phyloP scores from a whole-genome alignment of 139 green algal species.

The Astrephomene gubernaculifera region DNA sequence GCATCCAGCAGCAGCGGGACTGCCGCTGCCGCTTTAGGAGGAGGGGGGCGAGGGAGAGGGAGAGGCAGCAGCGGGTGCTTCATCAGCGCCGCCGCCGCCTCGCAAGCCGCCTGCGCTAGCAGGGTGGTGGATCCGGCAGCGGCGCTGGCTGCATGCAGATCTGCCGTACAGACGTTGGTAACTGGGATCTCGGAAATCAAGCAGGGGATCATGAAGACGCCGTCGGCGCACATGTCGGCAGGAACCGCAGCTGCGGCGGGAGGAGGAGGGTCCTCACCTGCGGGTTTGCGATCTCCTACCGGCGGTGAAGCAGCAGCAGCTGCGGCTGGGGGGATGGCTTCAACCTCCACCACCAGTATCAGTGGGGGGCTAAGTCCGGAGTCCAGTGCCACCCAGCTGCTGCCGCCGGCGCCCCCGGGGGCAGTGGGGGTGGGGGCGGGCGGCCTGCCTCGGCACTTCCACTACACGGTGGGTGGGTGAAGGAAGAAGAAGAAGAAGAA shows the following conservation, averaged over 20 bases:
- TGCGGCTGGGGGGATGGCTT: too few species aligned
- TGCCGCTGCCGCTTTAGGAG: too few species aligned
- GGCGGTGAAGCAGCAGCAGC: too few species aligned
- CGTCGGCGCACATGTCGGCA: too few species aligned
- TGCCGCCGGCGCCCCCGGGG: background rate
- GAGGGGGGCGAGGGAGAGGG: too few species aligned
- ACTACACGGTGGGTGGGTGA: slow-evolving; percentile 37
- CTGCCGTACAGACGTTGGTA: slow-evolving; percentile 9
- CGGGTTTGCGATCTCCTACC: too few species aligned
- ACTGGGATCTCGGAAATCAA: slow-evolving; percentile 40
- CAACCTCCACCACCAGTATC: too few species aligned
- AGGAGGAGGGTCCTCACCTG: too few species aligned
- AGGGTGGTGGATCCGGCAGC: background rate
- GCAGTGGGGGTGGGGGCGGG: background rate
- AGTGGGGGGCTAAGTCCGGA: background rate
- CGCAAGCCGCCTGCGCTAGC: background rate
- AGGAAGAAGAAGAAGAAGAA: too few species aligned
- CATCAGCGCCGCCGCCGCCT: background rate
- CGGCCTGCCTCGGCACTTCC: slow-evolving; percentile 37
- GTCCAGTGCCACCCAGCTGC: background rate
- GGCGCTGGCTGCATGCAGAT: slow-evolving; percentile 20
- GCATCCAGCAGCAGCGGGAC: too few species aligned
- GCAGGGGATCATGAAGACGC: slow-evolving; percentile 42
- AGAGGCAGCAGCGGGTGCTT: too few species aligned
- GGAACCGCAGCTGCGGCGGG: too few species aligned